phyloP scores from a whole-genome alignment of 2,329 filamentous ascomycete genomes.

The Didymella pomorum region DNA sequence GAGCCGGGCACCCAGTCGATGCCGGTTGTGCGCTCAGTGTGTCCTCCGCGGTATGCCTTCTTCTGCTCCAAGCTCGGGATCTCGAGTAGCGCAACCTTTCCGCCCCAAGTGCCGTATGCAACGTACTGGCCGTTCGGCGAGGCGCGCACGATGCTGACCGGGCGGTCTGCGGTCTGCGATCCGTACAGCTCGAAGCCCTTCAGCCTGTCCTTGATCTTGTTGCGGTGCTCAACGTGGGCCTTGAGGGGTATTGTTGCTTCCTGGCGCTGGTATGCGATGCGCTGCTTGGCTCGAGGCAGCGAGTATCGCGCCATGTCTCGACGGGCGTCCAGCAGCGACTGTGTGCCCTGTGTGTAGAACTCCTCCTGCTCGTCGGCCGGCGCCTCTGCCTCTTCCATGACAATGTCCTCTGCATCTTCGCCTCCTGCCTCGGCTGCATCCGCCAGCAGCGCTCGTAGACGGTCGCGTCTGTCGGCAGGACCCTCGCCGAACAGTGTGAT shows the following conservation, averaged over 20 bases:
- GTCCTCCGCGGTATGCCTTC: conserved; percentile 75
- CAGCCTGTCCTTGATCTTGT: conserved; percentile 83
- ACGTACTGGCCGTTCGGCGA: conserved; percentile 83
- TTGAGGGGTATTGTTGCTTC: conserved; percentile 85
- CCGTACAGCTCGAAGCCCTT: conserved; percentile 89
- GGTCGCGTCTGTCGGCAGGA: conserved; percentile 82
- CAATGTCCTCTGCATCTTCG: conserved; percentile 57
- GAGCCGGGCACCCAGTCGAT: conserved; percentile 89
- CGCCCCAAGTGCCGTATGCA: conserved; percentile 92
- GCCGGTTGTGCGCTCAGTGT: conserved; percentile 88
- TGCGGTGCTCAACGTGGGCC: conserved; percentile 91
- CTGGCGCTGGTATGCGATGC: conserved; percentile 77
- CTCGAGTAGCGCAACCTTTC: conserved; percentile 83
- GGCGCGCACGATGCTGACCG: conserved; percentile 91
- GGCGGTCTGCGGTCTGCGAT: conserved; percentile 89
- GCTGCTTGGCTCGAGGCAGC: conserved; percentile 78
- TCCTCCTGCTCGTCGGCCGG: conserved; percentile 73
- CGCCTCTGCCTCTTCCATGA: conserved; percentile 63
- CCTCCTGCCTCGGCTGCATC: conserved; percentile 73
- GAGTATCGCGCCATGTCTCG: conserved; percentile 84
- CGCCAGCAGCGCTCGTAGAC: conserved; percentile 81
- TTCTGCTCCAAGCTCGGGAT: conserved; percentile 84
- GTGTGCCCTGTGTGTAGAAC: conserved; percentile 87
- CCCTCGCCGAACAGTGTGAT: conserved; percentile 95
- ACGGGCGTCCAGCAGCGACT: conserved; percentile 77